Evolutionary conservation across 2,329 filamentous ascomycete genomes (phyloP).

Genomic region (Aspergillus texensis): DNA sequence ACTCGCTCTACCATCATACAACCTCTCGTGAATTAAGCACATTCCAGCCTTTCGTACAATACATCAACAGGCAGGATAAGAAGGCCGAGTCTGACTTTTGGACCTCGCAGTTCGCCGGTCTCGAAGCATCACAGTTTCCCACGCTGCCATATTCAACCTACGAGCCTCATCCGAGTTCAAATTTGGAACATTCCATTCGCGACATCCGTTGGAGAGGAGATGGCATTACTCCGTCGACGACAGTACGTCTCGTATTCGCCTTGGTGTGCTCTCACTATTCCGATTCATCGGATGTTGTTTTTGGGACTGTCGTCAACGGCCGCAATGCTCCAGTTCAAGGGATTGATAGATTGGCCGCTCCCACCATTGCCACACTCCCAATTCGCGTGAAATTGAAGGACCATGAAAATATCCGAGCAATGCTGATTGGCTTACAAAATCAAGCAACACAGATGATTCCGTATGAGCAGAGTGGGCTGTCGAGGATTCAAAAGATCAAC

Average conservation of each 20-base stretch:
- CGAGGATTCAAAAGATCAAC: constrained; percentile 53
- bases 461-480: constrained; percentile 59
- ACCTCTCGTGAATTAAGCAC: neutral
- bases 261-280: constrained; percentile 39
- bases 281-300: constrained; percentile 41
- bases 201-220: neutral
- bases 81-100: constrained; percentile 6
- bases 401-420: constrained; percentile 43
- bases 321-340: constrained; percentile 40
- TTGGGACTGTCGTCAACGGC: constrained; percentile 45
- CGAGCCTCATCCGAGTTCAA: neutral
- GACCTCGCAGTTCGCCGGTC: constrained; percentile 3
- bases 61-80: neutral
- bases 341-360: constrained; percentile 39
- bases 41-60: neutral
- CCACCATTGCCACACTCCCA: constrained; percentile 14
- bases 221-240: constrained; percentile 27
- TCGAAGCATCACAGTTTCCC: constrained; percentile 6
- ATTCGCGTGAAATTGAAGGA: constrained; percentile 16
- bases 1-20: neutral
- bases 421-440: constrained; percentile 56
- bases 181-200: neutral
- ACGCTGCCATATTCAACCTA: constrained; percentile 2
- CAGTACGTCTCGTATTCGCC: constrained; percentile 42
- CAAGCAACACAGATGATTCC: constrained; percentile 57